Base-by-base conservation (phyloP, 1,284 basidiomycete genomes). In the Melampsora americana region DNA sequence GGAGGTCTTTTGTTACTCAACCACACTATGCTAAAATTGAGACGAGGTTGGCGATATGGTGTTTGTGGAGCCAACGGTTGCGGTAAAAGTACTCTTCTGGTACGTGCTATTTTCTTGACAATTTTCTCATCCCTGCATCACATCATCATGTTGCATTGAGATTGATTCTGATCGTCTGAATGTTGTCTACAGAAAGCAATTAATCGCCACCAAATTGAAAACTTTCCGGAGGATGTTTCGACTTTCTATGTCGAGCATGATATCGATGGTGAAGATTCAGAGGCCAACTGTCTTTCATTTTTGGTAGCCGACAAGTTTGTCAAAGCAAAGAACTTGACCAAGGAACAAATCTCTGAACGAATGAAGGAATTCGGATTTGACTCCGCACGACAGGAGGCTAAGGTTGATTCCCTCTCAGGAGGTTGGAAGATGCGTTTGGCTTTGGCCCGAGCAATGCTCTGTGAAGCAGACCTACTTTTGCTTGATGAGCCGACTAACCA, bases 81-180 rank as follows among this genome's bases (percentile, higher is more conserved):
- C 77, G 95, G 95, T 79, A 99, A 99, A 85, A 93, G 92, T 62
- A 99, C 96, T 0, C 87, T 99, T 73, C 90, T 99, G 89, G 93
- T 85, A 60, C 30, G 77, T 72, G 23, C 12, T 46, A 39, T n/a
- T 26, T 35, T 20, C 11, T 42, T 26, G 35, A 68, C 18, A 74
- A 60, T 46, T 44, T 69, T 65, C 56, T 56, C 70, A 50, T 35
- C 42, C 50, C 50, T 61, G 30, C 46, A 74, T 66, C 62, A 32
- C 23, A 76, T n/a, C n/a, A n/a, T n/a, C n/a, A n/a, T 56, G 76
- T 62, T 66, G 69, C 56, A 50, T 48, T 69, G 65, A 67, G 72
- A 66, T 73, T 78, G 26, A 66, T 44, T 26, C 18, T 59, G 23
- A 46, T 39, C 18, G 66, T 16, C 5, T 50, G 59, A 12, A 20